Conservation (phyloP, 441 rosid species). For the Dalechampia spathulata region DNA sequence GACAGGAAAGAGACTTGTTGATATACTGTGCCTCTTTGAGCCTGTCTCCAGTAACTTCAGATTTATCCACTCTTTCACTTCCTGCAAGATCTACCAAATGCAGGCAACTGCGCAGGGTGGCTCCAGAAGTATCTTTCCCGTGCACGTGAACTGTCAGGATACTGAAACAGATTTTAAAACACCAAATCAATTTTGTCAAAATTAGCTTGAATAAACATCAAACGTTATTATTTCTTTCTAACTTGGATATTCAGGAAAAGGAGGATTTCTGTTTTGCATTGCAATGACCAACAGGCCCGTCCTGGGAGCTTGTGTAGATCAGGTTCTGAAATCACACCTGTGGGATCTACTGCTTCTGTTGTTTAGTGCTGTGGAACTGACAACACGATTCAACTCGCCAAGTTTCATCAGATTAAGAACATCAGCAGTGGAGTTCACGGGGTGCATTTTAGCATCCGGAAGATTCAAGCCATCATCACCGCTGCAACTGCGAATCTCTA, state of each 20-base stretch:
- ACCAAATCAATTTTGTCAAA: conserved; percentile 13
- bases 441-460: conserved; percentile 76
- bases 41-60: conserved; percentile 89
- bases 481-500: conserved; percentile 78
- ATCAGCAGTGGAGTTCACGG: conserved; percentile 66
- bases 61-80: conserved; percentile 86
- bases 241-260: too few relatives aligned
- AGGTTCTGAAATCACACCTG: conserved; percentile 40
- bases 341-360: conserved; percentile 84
- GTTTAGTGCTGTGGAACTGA: conserved; percentile 74
- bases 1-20: conserved; percentile 84
- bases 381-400: conserved; percentile 76
- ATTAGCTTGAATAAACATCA: not conserved
- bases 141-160: conserved; percentile 69
- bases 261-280: too few relatives aligned
- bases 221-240: too few relatives aligned
- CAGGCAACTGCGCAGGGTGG: conserved; percentile 64
- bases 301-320: not conserved
- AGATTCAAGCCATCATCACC: conserved; percentile 62
- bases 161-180: conserved; percentile 33
- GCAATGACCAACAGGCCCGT: too few relatives aligned
- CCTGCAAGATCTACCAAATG: conserved; percentile 98
- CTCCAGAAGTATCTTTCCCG: conserved; percentile 69
- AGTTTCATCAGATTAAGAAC: conserved; percentile 71
- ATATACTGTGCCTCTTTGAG: conserved; percentile 87